Base-by-base conservation (phyloP, 2,329 filamentous ascomycete genomes). In the Plenodomus tracheiphilus region DNA sequence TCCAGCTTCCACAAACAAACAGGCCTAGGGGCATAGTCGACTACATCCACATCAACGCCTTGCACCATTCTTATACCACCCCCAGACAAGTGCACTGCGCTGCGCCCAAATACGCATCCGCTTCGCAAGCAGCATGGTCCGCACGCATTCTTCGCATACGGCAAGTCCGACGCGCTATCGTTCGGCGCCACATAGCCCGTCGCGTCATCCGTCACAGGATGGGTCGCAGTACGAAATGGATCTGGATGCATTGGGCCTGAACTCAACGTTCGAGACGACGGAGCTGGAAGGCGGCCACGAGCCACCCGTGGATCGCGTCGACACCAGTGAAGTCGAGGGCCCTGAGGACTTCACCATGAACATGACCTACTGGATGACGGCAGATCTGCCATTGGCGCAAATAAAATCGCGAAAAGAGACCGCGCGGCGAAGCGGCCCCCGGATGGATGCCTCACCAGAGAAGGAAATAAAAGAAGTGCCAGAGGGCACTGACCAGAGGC, bases 321-420 rank as follows among this genome's bases (percentile, higher is more conserved):
- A 69, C 11, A 73, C 66, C 34, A 73, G 71, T 53, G 72, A 75
- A 13, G 69, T 75, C 20, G 72, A 72, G 37, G 72, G 72, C 6
- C 72, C 72, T 2, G 71, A 70, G 41, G 72, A 75, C 54, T 75
- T 75, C 50, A 75, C 72, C 6, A 67, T 71, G 65, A 75, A 75
- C 54, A 71, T 75, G 70, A 73, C 72, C 28, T 73, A 69, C 53
- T 75, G 70, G 70, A 75, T 75, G 72, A 69, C 68, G 2, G 60
- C 69, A 20, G 64, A 69, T 43, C 55, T 72, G 30, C 62, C 65
- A 32, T 45, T 59, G 45, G 46, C 61, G 15, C 58, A 66, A 19
- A 65, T 67, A 42, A 65, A 64, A 44, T 68, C 68, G 43, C 58
- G 66, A 21, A 70, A 71, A 39, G 68, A 70, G 35, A 54, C 63